Conservation (phyloP, 179 eudicot species). For the Silene vulgaris region DNA sequence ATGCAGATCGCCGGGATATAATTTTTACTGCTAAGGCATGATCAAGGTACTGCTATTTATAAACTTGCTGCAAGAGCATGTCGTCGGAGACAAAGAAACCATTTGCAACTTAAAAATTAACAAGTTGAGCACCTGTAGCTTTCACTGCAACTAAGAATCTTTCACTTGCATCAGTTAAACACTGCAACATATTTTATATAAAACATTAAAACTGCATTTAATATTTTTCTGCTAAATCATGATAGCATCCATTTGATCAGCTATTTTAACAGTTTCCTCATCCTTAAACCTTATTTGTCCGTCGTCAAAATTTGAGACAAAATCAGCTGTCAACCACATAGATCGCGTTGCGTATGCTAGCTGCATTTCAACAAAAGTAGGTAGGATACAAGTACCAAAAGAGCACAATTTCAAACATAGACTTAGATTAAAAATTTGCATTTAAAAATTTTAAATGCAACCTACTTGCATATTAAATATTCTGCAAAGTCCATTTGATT, state of each 20-base stretch:
- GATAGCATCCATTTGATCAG: background rate
- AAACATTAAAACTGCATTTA: background rate
- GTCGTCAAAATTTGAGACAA: background rate
- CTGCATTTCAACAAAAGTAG: too few relatives aligned
- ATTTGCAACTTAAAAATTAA: constrained; percentile 6
- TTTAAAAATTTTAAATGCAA: background rate
- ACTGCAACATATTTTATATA: background rate
- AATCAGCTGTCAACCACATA: constrained; percentile 6
- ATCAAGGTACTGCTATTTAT: constrained; percentile 7
- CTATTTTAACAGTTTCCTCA: background rate
- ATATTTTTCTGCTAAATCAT: constrained; percentile 10
- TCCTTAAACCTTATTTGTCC: background rate
- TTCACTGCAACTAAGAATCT: constrained; percentile 8
- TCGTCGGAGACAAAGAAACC: background rate
- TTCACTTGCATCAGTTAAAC: constrained; percentile 3
- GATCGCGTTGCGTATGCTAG: too few relatives aligned
- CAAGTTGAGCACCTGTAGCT: constrained; percentile 13
- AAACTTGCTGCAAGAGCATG: background rate
- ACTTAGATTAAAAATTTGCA: too few relatives aligned
- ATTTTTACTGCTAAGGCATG: constrained; percentile 3
- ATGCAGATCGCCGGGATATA: background rate
- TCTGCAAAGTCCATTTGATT: background rate
- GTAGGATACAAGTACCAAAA: too few relatives aligned
- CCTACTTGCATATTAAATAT: background rate
- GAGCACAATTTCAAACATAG: too few relatives aligned